Conservation (phyloP, 768 basidiomycete genomes). For the Leccinum olivaceopallidum region DNA sequence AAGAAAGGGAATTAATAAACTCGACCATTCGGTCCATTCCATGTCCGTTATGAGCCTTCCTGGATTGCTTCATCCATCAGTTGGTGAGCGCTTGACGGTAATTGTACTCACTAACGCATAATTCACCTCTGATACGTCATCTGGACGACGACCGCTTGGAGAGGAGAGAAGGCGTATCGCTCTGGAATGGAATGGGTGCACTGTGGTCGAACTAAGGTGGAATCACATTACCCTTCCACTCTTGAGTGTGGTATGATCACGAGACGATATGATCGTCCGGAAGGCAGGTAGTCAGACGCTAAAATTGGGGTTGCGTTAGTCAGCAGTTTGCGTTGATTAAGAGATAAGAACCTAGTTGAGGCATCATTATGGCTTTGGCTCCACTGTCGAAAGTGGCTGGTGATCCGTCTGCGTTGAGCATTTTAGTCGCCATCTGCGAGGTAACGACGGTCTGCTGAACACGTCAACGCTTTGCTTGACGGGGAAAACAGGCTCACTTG, state of each 20-base stretch:
- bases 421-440: slow-evolving; percentile 69
- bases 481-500: slow-evolving; percentile 27
- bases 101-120: slow-evolving; percentile 30
- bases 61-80: slow-evolving; percentile 12
- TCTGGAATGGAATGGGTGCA: slow-evolving; percentile 29
- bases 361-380: slow-evolving; percentile 61
- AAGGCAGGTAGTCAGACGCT: slow-evolving; percentile 44
- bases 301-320: slow-evolving; percentile 8
- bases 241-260: slow-evolving; percentile 42
- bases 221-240: slow-evolving; percentile 39
- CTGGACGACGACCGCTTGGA: slow-evolving; percentile 28
- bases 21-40: slow-evolving; percentile 8
- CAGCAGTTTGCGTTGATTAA: slow-evolving; percentile 8
- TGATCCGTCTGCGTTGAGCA: slow-evolving; percentile 63
- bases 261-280: slow-evolving; percentile 44
- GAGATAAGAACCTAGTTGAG: slow-evolving; percentile 54
- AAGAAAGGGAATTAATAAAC: slow-evolving; percentile 6
- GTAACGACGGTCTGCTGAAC: slow-evolving; percentile 52
- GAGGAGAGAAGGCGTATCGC: slow-evolving; percentile 41
- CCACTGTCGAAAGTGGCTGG: slow-evolving; percentile 67
- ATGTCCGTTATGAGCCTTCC: slow-evolving; percentile 28
- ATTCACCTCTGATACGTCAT: slow-evolving; percentile 19
- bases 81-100: slow-evolving; percentile 16
- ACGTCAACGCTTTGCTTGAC: slow-evolving; percentile 9
- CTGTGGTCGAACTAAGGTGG: slow-evolving; percentile 16